phyloP scores from a whole-genome alignment of 2,329 filamentous ascomycete genomes.

The Calonectria leucothoes region DNA sequence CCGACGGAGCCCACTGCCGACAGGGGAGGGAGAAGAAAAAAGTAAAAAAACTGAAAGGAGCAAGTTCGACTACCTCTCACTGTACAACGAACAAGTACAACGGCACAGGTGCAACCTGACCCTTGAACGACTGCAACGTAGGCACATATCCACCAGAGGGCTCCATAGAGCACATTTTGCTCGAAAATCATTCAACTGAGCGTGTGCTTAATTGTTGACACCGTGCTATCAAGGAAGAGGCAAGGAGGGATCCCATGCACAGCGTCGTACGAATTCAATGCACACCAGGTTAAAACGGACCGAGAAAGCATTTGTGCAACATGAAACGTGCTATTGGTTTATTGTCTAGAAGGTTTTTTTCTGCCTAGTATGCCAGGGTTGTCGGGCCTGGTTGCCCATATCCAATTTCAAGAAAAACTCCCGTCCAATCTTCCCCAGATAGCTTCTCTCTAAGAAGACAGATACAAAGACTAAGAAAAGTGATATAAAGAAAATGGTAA shows the following conservation, averaged over 20 bases:
- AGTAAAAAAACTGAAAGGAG: neutral
- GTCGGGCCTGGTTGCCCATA: conserved; percentile 3
- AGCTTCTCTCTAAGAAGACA: neutral
- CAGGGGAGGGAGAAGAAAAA: conserved; percentile 8
- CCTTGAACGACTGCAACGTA: too few species aligned
- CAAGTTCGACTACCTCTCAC: conserved; percentile 1
- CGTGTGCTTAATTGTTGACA: neutral
- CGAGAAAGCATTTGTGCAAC: neutral
- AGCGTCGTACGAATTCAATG: neutral
- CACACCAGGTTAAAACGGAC: neutral
- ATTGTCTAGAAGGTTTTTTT: conserved; percentile 1
- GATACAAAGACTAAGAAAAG: neutral
- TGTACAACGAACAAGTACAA: neutral
- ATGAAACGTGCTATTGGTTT: neutral
- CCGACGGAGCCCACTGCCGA: neutral
- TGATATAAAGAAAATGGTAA: neutral
- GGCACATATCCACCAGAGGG: too few species aligned
- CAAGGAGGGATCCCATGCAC: neutral
- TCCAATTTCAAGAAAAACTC: conserved; percentile 4
- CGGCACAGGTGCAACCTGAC: too few species aligned
- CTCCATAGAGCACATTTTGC: too few species aligned
- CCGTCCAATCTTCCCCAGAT: neutral
- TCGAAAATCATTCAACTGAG: too few species aligned
- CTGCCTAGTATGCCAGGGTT: conserved; percentile 3
- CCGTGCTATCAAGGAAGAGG: neutral